These are phyloP conservation scores for Aspergillus sp. DNA, from an alignment of 2,329 filamentous ascomycete species.

Conservation along the genomic window DNA sequence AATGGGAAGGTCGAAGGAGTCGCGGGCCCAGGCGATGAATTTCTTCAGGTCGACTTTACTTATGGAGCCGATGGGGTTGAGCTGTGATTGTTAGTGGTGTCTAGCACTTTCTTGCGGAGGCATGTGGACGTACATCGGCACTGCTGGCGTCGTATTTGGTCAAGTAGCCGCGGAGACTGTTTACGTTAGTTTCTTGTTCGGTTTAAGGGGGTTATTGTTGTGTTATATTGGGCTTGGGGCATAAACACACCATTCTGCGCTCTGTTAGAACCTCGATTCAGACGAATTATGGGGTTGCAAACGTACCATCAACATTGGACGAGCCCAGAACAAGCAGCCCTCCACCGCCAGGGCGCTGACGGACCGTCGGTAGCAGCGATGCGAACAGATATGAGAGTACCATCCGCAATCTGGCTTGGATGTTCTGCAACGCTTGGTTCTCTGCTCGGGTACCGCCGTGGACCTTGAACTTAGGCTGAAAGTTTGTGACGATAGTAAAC, in stretches of 20 bases:
- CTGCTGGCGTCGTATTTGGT: conserved; percentile 69
- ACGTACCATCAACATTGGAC: conserved; percentile 61
- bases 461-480: conserved; percentile 63
- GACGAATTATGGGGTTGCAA: not conserved
- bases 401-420: conserved; percentile 68
- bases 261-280: conserved; percentile 10
- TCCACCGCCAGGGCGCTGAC: conserved; percentile 58
- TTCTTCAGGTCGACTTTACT: conserved; percentile 69
- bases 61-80: conserved; percentile 49
- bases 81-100: conserved; percentile 23
- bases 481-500: conserved; percentile 59
- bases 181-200: conserved; percentile 36
- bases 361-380: conserved; percentile 62
- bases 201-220: not conserved
- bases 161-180: conserved; percentile 54
- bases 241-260: conserved; percentile 30
- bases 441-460: conserved; percentile 64
- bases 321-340: conserved; percentile 66
- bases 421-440: conserved; percentile 67
- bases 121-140: conserved; percentile 52
- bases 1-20: conserved; percentile 63
- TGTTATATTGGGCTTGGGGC: not conserved
- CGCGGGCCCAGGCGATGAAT: conserved; percentile 67
- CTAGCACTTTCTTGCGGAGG: not conserved
- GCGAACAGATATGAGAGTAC: conserved; percentile 66